Base-by-base conservation (phyloP, 805 yeast genomes). In the Kuraishia cidri region DNA sequence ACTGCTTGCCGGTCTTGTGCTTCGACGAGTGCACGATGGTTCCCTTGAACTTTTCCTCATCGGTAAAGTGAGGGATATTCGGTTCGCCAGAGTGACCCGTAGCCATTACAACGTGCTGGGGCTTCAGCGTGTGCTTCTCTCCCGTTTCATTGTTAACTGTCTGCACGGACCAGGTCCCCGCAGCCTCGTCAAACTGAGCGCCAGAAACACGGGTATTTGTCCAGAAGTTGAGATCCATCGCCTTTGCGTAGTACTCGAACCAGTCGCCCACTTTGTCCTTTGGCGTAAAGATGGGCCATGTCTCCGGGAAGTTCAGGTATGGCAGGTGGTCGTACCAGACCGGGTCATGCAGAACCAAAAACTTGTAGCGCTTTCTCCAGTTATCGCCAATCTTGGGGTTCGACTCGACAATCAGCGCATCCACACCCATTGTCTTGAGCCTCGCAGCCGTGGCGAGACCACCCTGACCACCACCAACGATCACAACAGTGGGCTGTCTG, bases 391-490 rank as follows among this genome's bases (percentile, higher is more conserved):
- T 49, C 21, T 52, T 43, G 31, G 37, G 20, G 42, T 59, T 56
- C 15, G 52, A 48, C 27, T 64, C 69, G 13, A 65, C 52, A 30
- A 65, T 56, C 29, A 65, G 48, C 1, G 60, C 46, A 31, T 56
- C 54, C 25, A 64, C 49, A 8, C 72, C 71, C 51, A 61, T 51
- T 6, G 50, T 46, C 37, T 60, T 60, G 44, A 64, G 46, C 33
- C 67, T 47, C 1, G 70, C 67, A 22, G 69, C 69, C 18, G 54
- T 43, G 21, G 59, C 58, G 19, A 65, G 44, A 3, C 70, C 70
- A 38, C 60, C 58, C 45, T 65, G 72, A 15, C 72, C 71, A 36
- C 67, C 72, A 26, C 72, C 71, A 29, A 65, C 62, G 38, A 65
- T 48, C 25, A 65, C 47, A 14, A 64, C 70, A n/a, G 55, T 31